A percentile compares a stretch with the other conserved stretches of the same genome.
Evolutionary conservation across 352 stramenopile species (phyloP).

Genomic region (Globisporangium recalcitrans): DNA sequence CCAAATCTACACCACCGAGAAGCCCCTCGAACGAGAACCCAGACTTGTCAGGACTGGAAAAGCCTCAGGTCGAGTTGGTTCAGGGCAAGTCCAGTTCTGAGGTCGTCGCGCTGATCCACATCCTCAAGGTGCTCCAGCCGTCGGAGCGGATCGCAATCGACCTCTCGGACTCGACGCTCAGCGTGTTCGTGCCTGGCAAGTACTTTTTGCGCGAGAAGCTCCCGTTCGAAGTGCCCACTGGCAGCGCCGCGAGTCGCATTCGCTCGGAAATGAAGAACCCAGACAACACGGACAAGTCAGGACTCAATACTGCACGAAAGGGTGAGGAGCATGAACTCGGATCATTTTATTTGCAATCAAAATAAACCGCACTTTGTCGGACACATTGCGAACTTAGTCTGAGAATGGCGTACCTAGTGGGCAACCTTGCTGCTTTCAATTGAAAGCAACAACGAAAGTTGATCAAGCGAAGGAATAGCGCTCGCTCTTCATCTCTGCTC

Average conservation of each 20-base stretch:
- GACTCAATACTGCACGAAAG: too few species aligned
- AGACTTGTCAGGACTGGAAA: conserved; percentile 18
- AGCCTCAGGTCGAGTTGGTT: conserved; percentile 37
- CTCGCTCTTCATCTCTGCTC: not conserved
- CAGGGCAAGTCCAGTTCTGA: conserved; percentile 25
- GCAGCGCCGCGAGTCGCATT: conserved; percentile 21
- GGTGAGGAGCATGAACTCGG: too few species aligned
- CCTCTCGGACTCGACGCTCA: conserved; percentile 40
- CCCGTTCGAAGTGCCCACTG: conserved; percentile 35
- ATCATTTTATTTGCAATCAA: too few species aligned
- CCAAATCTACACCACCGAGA: not conserved
- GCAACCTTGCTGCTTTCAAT: too few species aligned
- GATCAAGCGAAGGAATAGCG: too few species aligned
- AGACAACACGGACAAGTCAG: too few species aligned
- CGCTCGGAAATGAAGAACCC: conserved; percentile 19
- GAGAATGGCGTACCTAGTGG: too few species aligned
- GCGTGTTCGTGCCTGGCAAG: conserved; percentile 42
- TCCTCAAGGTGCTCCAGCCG: conserved; percentile 35
- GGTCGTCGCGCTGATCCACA: conserved; percentile 33
- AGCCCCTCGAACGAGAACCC: not conserved
- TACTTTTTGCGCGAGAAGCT: conserved; percentile 49
- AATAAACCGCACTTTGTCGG: too few species aligned
- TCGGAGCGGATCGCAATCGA: conserved; percentile 40
- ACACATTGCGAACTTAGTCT: too few species aligned
- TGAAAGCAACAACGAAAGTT: too few species aligned